These are phyloP conservation scores for Ciborinia camelliae DNA, from an alignment of 2,329 filamentous ascomycete species.

Conservation along the genomic window DNA sequence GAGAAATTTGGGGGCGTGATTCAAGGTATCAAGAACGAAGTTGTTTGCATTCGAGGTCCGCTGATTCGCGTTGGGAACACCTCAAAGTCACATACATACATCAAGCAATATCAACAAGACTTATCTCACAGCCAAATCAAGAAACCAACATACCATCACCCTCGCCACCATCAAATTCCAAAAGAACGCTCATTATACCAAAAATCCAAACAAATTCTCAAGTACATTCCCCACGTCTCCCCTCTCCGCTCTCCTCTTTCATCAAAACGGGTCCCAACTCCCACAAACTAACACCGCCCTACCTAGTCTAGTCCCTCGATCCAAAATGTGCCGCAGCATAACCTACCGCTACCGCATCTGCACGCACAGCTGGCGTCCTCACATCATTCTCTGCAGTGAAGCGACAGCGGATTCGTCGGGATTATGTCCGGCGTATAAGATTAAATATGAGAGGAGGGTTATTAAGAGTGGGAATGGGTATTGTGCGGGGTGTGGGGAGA, in stretches of 20 bases:
- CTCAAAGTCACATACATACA: not conserved
- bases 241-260: too few species aligned
- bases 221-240: too few species aligned
- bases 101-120: not conserved
- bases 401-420: not conserved
- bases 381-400: not conserved
- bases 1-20: too few species aligned
- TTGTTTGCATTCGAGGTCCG: too few species aligned
- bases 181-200: too few species aligned
- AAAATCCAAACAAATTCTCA: too few species aligned
- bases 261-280: too few species aligned
- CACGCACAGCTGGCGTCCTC: not conserved
- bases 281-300: too few species aligned
- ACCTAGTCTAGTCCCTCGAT: too few species aligned
- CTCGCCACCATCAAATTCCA: too few species aligned
- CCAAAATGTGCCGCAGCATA: conserved; percentile 1
- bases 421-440: not conserved
- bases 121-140: not conserved
- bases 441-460: not conserved
- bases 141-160: too few species aligned
- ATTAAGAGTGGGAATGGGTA: conserved; percentile 9
- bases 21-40: too few species aligned
- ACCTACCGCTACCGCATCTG: not conserved
- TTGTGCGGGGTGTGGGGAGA: not conserved
- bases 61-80: not conserved